phyloP scores from a whole-genome alignment of 2,329 filamentous ascomycete species.

The Microsporum ferrugineum region DNA sequence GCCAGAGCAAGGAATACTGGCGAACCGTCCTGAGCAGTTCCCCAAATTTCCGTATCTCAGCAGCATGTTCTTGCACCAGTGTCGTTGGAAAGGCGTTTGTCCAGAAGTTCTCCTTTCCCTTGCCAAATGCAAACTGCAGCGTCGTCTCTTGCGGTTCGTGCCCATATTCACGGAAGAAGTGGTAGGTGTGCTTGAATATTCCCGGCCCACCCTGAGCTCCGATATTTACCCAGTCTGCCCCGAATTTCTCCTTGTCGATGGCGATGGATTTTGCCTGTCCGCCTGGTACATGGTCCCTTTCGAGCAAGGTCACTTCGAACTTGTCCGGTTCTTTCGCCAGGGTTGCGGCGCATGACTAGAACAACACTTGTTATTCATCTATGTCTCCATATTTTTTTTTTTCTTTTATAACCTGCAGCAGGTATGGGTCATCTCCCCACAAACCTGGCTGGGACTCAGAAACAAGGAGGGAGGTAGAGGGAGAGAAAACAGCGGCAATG shows the following conservation, averaged over 20 bases:
- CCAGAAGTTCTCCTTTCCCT: slow-evolving; percentile 47
- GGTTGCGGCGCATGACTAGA: slow-evolving; percentile 53
- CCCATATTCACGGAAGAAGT: slow-evolving; percentile 48
- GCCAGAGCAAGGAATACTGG: slow-evolving; percentile 44
- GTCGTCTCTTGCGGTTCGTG: slow-evolving; percentile 47
- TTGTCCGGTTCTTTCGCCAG: slow-evolving; percentile 54
- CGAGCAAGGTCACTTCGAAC: slow-evolving; percentile 54
- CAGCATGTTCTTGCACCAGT: slow-evolving; percentile 44
- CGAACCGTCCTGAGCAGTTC: slow-evolving; percentile 46
- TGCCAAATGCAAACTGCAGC: slow-evolving; percentile 50
- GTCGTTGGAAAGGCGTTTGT: slow-evolving; percentile 50
- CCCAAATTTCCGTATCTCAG: slow-evolving; percentile 45
- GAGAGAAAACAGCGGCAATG: not conserved
- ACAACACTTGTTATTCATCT: slow-evolving; percentile 5
- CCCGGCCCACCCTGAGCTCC: slow-evolving; percentile 51
- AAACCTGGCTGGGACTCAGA: not conserved
- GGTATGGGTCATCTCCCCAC: not conserved
- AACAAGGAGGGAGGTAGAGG: slow-evolving; percentile 5
- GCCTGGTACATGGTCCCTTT: slow-evolving; percentile 47
- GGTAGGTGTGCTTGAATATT: slow-evolving; percentile 52
- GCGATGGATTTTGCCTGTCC: slow-evolving; percentile 50
- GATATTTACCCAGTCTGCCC: slow-evolving; percentile 50
- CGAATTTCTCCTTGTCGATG: slow-evolving; percentile 45
- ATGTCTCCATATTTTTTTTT: not conserved
- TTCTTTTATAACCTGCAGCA: not conserved